Conservation (phyloP, 257 asterid species). For the Henckelia pumila region DNA sequence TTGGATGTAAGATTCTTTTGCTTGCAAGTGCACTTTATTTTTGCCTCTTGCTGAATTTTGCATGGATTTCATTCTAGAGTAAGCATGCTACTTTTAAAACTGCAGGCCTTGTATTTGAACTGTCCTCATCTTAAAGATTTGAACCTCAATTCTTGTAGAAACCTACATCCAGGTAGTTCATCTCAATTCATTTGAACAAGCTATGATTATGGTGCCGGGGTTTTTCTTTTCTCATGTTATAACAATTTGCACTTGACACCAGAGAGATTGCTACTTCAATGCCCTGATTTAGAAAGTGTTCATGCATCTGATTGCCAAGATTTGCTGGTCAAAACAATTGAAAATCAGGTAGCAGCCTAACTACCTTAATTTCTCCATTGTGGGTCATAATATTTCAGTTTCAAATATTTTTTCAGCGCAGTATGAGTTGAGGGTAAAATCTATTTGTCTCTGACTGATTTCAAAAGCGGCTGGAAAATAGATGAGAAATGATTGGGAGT, state of each 20-base stretch:
- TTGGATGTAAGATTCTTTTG: constrained; percentile 70
- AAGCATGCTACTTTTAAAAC: not conserved
- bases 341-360: constrained; percentile 62
- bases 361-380: not conserved
- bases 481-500: no score
- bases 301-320: constrained; percentile 76
- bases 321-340: constrained; percentile 60
- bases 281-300: constrained; percentile 75
- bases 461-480: no score
- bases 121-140: constrained; percentile 79
- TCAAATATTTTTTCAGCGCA: not conserved
- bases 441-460: not conserved
- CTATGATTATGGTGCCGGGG: not conserved
- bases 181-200: constrained; percentile 1
- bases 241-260: constrained; percentile 25
- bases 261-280: constrained; percentile 86
- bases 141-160: constrained; percentile 80
- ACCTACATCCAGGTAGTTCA: constrained; percentile 75
- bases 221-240: not conserved
- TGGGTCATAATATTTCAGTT: not conserved
- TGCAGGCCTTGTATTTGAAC: constrained; percentile 83
- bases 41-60: not conserved
- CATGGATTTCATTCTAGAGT: not conserved
- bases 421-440: not conserved
- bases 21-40: not conserved